These are phyloP conservation scores for Quercus tomentella DNA, from an alignment of 331 rosid species.

Conservation along the genomic window DNA sequence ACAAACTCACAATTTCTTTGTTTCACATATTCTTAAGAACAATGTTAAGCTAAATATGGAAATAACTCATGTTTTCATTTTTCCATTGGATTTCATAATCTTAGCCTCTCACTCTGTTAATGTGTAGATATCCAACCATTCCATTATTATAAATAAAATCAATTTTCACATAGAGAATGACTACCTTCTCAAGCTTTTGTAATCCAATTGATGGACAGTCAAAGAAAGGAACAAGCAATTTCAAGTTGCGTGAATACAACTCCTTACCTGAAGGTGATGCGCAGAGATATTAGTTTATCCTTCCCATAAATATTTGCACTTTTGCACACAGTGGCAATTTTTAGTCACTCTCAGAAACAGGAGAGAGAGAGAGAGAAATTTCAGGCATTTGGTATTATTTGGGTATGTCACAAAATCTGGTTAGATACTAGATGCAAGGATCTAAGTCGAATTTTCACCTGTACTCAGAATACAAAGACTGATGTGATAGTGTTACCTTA, in stretches of 20 bases:
- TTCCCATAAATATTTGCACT: not conserved
- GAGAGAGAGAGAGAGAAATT: not conserved
- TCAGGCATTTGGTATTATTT: not conserved
- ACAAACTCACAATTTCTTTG: no score
- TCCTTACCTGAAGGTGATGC: conserved; percentile 63
- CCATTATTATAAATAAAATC: conserved; percentile 8
- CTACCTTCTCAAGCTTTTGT: conserved; percentile 71
- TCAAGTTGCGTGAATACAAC: conserved; percentile 81
- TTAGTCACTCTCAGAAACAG: not conserved
- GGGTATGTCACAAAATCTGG: not conserved
- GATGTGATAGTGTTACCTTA: not conserved
- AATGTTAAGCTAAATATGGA: no score
- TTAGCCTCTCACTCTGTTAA: not conserved
- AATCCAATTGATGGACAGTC: conserved; percentile 66
- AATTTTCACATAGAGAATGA: conserved; percentile 11
- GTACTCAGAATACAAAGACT: not conserved
- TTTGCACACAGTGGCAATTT: not conserved
- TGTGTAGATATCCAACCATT: not conserved
- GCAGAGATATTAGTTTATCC: not conserved
- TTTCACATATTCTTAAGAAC: no score
- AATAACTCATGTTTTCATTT: not conserved
- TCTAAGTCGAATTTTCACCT: not conserved
- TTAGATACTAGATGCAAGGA: not conserved
- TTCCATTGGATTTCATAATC: not conserved
- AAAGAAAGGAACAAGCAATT: conserved; percentile 93